These are phyloP conservation scores for Cutaneotrichosporon spelunceum DNA, from an alignment of 1,284 basidiomycete species.

Conservation along the genomic window DNA sequence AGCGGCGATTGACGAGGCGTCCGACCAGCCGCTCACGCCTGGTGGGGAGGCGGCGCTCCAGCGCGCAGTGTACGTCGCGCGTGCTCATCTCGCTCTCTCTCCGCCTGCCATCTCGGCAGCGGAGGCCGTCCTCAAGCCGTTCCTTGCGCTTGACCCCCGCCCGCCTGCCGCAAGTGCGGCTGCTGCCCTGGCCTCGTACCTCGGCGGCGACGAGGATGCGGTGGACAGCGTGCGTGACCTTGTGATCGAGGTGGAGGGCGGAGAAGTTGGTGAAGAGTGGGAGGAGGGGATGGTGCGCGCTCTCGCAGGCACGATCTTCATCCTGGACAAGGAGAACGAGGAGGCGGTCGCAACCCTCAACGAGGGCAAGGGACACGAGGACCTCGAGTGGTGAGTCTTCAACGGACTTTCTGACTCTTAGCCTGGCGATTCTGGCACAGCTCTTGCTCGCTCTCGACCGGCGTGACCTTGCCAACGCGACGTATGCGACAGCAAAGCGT, in stretches of 20 bases:
- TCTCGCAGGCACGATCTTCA: constrained; percentile 77
- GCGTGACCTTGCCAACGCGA: constrained; percentile 77
- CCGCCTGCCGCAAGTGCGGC: constrained; percentile 70
- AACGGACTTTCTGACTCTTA: constrained; percentile 42
- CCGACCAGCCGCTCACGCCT: constrained; percentile 33
- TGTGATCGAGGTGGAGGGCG: constrained; percentile 74
- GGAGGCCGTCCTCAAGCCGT: constrained; percentile 55
- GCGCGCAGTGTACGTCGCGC: constrained; percentile 71
- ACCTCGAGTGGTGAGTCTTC: constrained; percentile 73
- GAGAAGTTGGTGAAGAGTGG: constrained; percentile 65
- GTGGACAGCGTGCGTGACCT: constrained; percentile 81
- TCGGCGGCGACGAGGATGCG: constrained; percentile 50
- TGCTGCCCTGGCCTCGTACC: constrained; percentile 65
- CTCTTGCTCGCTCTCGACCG: constrained; percentile 81
- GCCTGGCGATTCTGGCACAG: constrained; percentile 75
- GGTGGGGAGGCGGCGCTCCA: constrained; percentile 44
- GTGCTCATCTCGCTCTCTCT: constrained; percentile 73
- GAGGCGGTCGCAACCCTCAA: constrained; percentile 85
- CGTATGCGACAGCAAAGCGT: constrained; percentile 72
- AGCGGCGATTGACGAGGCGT: constrained; percentile 49
- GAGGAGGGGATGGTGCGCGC: constrained; percentile 67
- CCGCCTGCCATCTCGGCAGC: constrained; percentile 60
- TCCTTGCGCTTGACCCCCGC: constrained; percentile 55
- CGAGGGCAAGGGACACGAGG: constrained; percentile 64
- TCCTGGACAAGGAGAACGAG: constrained; percentile 75